phyloP scores from a whole-genome alignment of 179 eudicot species.

The Camellia oleifera region DNA sequence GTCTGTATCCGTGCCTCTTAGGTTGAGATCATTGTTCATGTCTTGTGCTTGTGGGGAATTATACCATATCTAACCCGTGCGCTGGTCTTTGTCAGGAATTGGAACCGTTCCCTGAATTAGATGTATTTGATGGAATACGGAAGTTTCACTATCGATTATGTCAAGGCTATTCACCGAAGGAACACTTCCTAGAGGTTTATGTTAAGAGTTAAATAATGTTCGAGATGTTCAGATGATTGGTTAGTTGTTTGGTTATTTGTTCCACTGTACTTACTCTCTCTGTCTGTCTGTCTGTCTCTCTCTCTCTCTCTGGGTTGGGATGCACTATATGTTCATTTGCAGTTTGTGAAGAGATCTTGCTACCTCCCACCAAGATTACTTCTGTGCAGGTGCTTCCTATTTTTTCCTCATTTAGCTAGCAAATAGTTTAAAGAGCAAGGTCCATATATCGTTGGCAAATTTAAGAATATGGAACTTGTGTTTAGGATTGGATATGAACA shows the following conservation, averaged over 20 bases:
- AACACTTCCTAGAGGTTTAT: slow-evolving; percentile 73
- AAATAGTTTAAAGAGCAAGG: background rate
- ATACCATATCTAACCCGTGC: background rate
- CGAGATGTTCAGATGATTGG: background rate
- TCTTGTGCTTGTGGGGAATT: background rate
- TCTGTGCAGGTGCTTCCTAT: slow-evolving; percentile 56
- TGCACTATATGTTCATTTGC: slow-evolving; percentile 29
- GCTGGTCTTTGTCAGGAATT: slow-evolving; percentile 53
- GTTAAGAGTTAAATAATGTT: slow-evolving; percentile 5
- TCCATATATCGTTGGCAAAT: background rate
- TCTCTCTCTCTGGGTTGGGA: slow-evolving; percentile 1
- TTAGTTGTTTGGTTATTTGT: slow-evolving; percentile 6
- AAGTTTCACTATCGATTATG: slow-evolving; percentile 66
- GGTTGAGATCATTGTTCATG: background rate
- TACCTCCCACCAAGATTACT: slow-evolving; percentile 83
- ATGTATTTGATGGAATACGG: slow-evolving; percentile 56
- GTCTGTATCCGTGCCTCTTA: no score
- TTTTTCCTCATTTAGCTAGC: background rate
- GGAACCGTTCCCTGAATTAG: slow-evolving; percentile 80
- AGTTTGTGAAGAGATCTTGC: slow-evolving; percentile 78
- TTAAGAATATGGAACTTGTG: background rate
- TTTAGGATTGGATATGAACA: background rate
- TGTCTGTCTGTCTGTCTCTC: background rate
- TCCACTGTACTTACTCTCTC: background rate
- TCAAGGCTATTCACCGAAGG: slow-evolving; percentile 64